Percentiles rank a stretch among this genome's conserved stretches.
Conservation (phyloP, 2,329 filamentous ascomycete genomes). For the Mycosphaerella sp. region DNA sequence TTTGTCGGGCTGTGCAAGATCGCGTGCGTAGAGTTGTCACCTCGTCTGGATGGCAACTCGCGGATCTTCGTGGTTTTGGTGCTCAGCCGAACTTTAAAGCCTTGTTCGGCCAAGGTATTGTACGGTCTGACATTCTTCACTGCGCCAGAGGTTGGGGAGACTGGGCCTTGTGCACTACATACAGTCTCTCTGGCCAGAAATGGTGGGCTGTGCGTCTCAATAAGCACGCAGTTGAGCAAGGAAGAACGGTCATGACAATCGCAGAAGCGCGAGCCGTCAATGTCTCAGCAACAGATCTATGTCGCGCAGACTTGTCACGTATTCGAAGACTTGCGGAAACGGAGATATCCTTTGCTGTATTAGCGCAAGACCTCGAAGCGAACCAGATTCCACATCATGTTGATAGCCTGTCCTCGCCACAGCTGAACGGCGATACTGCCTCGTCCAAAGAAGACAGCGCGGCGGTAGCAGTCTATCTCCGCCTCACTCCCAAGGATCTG, state of each 20-base stretch:
- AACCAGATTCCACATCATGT: slow-evolving; percentile 22
- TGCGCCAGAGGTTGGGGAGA: slow-evolving; percentile 60
- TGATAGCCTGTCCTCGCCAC: slow-evolving; percentile 16
- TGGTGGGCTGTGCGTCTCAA: slow-evolving; percentile 71
- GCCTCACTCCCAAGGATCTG: background rate
- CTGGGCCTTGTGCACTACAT: slow-evolving; percentile 67
- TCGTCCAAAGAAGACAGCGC: background rate
- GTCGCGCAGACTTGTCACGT: slow-evolving; percentile 24
- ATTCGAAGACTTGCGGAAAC: slow-evolving; percentile 39
- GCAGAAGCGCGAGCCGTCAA: slow-evolving; percentile 16
- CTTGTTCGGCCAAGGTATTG: slow-evolving; percentile 57
- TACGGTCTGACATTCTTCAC: slow-evolving; percentile 62
- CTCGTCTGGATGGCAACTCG: slow-evolving; percentile 59
- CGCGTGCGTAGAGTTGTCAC: slow-evolving; percentile 56
- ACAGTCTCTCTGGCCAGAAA: slow-evolving; percentile 65
- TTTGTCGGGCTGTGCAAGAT: slow-evolving; percentile 44
- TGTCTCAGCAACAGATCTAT: slow-evolving; percentile 5
- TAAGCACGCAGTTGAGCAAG: slow-evolving; percentile 27
- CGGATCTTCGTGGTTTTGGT: slow-evolving; percentile 34
- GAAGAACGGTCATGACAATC: slow-evolving; percentile 16
- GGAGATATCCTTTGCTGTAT: slow-evolving; percentile 29
- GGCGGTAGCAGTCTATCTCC: slow-evolving; percentile 10
- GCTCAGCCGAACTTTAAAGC: slow-evolving; percentile 51
- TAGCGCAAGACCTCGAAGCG: slow-evolving; percentile 24
- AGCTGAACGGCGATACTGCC: background rate